Percentiles rank a stretch among this genome's conserved stretches.
These are phyloP conservation scores for Colletotrichum somersetense DNA, from an alignment of 2,329 filamentous ascomycete genomes.

Conservation along the genomic window DNA sequence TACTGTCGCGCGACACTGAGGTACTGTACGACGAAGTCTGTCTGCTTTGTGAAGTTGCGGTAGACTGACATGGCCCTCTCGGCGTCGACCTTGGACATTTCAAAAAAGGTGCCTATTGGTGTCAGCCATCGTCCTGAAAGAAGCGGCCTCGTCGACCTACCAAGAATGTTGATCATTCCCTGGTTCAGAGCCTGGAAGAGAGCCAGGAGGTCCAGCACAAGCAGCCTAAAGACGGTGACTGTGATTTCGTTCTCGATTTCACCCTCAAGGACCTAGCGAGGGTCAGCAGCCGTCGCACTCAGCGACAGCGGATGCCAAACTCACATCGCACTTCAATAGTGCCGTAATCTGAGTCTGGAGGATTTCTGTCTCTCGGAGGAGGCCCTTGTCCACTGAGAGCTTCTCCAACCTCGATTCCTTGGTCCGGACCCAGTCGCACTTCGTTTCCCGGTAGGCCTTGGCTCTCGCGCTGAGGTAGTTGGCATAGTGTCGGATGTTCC, in stretches of 20 bases:
- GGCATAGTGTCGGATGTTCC: slow-evolving; percentile 93
- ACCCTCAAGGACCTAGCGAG: slow-evolving; percentile 78
- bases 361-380: slow-evolving; percentile 90
- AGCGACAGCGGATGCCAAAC: slow-evolving; percentile 50
- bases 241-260: slow-evolving; percentile 98
- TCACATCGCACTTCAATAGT: slow-evolving; percentile 88
- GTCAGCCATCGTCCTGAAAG: slow-evolving; percentile 20
- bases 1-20: slow-evolving; percentile 88
- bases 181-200: slow-evolving; percentile 97
- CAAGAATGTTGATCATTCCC: slow-evolving; percentile 95
- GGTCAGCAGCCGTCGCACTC: slow-evolving; percentile 30
- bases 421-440: slow-evolving; percentile 88
- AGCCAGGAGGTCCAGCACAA: slow-evolving; percentile 89
- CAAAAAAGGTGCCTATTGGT: slow-evolving; percentile 88
- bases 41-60: slow-evolving; percentile 90
- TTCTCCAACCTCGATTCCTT: slow-evolving; percentile 87
- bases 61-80: slow-evolving; percentile 94
- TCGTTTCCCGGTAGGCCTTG: slow-evolving; percentile 84
- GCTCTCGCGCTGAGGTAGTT: slow-evolving; percentile 88
- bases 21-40: slow-evolving; percentile 92
- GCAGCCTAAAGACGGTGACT: slow-evolving; percentile 89
- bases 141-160: slow-evolving; percentile 62
- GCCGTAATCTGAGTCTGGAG: slow-evolving; percentile 90
- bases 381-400: slow-evolving; percentile 89
- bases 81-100: slow-evolving; percentile 95